A percentile compares a stretch with the other conserved stretches of the same genome.
Conservation (phyloP, 768 basidiomycete species). For the Rhodotorula kratochvilovae region DNA sequence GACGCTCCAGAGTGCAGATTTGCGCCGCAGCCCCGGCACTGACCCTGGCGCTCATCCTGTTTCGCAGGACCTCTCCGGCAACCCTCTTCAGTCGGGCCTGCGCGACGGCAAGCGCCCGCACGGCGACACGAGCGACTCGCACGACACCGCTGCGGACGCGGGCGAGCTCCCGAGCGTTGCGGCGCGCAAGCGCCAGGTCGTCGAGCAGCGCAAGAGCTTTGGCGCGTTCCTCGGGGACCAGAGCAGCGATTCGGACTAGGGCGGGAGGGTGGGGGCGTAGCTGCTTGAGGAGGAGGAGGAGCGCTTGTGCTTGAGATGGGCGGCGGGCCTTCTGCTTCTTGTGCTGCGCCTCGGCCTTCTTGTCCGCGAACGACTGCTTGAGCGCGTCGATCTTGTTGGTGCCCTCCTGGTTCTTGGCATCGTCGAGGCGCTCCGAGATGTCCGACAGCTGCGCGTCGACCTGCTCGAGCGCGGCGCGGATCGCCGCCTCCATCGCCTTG, state of each 20-base stretch:
- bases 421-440: conserved; percentile 75
- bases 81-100: background rate
- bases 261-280: background rate
- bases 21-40: too few relatives aligned
- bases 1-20: too few relatives aligned
- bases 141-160: accelerated
- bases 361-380: conserved; percentile 62
- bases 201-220: conserved; percentile 9
- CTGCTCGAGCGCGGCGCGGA: conserved; percentile 77
- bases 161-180: background rate
- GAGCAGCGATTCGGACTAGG: conserved; percentile 13
- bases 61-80: conserved; percentile 2
- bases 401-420: conserved; percentile 55
- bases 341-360: conserved; percentile 55
- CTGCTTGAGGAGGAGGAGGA: too few relatives aligned
- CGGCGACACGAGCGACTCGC: background rate
- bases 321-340: conserved; percentile 51
- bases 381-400: conserved; percentile 55
- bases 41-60: background rate
- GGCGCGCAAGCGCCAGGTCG: background rate
- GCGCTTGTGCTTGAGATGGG: conserved; percentile 43
- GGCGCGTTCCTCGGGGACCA: conserved; percentile 16
- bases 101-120: conserved; percentile 15
- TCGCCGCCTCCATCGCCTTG: conserved; percentile 61
- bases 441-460: conserved; percentile 81